Conservation (phyloP, 129 eudicot genomes). For the Flaveria trinervia region DNA sequence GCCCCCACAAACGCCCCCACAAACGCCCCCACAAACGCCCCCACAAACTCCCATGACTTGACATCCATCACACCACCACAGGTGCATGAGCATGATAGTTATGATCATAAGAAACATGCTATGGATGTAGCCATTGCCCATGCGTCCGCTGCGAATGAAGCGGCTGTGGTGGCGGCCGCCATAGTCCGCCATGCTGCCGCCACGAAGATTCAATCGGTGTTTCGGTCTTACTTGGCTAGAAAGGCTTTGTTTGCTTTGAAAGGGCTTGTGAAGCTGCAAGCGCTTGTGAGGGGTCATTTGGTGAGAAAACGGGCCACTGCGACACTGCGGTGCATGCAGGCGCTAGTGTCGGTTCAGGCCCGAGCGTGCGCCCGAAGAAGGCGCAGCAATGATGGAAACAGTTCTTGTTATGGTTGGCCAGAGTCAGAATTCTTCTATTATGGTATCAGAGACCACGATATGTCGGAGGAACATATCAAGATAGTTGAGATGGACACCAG, state of each 20-base stretch:
- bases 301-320: slow-evolving; percentile 86
- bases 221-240: slow-evolving; percentile 81
- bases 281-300: slow-evolving; percentile 86
- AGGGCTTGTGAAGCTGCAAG: slow-evolving; percentile 92
- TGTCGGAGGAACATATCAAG: slow-evolving; percentile 76
- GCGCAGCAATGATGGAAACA: slow-evolving; percentile 27
- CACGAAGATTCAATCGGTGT: slow-evolving; percentile 70
- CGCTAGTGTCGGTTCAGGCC: slow-evolving; percentile 76
- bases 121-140: slow-evolving; percentile 57
- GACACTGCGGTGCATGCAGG: slow-evolving; percentile 87
- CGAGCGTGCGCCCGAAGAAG: slow-evolving; percentile 79
- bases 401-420: slow-evolving; percentile 27
- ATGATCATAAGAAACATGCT: slow-evolving; percentile 57
- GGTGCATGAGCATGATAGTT: slow-evolving; percentile 35
- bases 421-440: slow-evolving; percentile 23
- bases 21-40: slow-evolving; percentile 35
- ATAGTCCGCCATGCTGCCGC: slow-evolving; percentile 69
- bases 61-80: slow-evolving; percentile 30
- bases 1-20: slow-evolving; percentile 36
- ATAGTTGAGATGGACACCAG: slow-evolving; percentile 85
- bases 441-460: slow-evolving; percentile 29
- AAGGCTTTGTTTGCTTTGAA: slow-evolving; percentile 88
- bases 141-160: slow-evolving; percentile 64
- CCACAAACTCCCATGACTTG: slow-evolving; percentile 32
- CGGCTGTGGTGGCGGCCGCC: slow-evolving; percentile 57